Conservation (phyloP, 1,284 basidiomycete species). For the Boletus semigastroideus region DNA sequence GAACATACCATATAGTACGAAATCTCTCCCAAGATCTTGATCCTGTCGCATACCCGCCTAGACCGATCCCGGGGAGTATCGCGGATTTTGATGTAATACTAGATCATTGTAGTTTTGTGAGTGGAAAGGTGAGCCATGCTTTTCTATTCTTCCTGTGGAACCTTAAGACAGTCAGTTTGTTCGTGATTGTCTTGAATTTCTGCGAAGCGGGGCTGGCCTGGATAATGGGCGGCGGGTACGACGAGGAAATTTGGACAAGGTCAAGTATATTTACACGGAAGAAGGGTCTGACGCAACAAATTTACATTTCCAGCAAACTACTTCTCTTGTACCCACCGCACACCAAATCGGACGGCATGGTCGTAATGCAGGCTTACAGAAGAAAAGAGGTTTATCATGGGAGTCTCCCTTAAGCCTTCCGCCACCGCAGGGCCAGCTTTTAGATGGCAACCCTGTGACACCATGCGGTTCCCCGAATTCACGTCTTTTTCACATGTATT, state of each 20-base stretch:
- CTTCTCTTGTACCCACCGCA: conserved; percentile 4
- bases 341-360: conserved; percentile 19
- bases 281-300: conserved; percentile 31
- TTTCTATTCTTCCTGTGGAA: conserved; percentile 13
- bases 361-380: conserved; percentile 35
- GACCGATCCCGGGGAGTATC: conserved; percentile 51
- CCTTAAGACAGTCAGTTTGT: conserved; percentile 51
- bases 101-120: conserved; percentile 83
- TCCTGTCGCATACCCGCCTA: conserved; percentile 41
- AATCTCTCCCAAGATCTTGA: conserved; percentile 31
- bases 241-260: conserved; percentile 55
- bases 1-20: conserved; percentile 49
- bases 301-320: conserved; percentile 18
- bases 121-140: conserved; percentile 59
- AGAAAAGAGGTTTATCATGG: conserved; percentile 42
- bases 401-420: conserved; percentile 37
- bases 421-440: conserved; percentile 31
- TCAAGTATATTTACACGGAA: conserved; percentile 65
- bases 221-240: conserved; percentile 58
- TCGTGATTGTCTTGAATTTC: conserved; percentile 70
- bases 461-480: conserved; percentile 63
- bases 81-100: conserved; percentile 84
- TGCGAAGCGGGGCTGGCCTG: conserved; percentile 63
- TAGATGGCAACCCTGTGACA: conserved; percentile 19
- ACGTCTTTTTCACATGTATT: conserved; percentile 76